Conservation (phyloP, 2,329 filamentous ascomycete genomes). For the Cladosporium phlei region DNA sequence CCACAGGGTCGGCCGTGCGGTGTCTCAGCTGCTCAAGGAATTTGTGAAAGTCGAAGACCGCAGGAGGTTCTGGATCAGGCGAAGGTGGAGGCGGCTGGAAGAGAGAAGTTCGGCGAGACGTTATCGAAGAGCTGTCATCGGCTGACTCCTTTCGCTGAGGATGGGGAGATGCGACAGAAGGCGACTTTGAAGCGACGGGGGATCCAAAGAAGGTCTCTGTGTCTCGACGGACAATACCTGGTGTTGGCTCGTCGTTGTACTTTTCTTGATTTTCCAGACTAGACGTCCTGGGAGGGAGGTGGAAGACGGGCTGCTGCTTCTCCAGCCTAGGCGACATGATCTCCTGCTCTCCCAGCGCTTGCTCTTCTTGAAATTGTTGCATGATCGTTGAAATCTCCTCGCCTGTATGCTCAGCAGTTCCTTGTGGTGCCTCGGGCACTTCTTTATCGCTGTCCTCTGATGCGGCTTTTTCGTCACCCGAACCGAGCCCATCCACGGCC, state of each 20-base stretch:
- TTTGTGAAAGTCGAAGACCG: slow-evolving; percentile 95
- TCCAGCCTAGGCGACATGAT: slow-evolving; percentile 89
- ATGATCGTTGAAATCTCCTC: slow-evolving; percentile 96
- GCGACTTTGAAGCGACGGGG: not conserved
- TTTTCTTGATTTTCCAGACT: slow-evolving; percentile 64
- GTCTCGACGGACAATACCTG: slow-evolving; percentile 1
- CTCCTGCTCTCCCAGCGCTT: slow-evolving; percentile 63
- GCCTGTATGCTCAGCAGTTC: slow-evolving; percentile 38
- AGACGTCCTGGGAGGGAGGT: slow-evolving; percentile 74
- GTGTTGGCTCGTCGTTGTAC: slow-evolving; percentile 13
- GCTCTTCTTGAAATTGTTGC: slow-evolving; percentile 82
- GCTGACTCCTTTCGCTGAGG: slow-evolving; percentile 1
- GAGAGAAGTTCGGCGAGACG: slow-evolving; percentile 35
- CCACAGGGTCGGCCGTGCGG: slow-evolving; percentile 95
- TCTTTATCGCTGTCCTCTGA: slow-evolving; percentile 25
- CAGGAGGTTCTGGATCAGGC: slow-evolving; percentile 64
- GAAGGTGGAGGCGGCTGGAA: slow-evolving; percentile 54
- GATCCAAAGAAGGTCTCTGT: slow-evolving; percentile 12
- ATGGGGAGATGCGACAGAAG: not conserved
- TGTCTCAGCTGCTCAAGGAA: slow-evolving; percentile 95
- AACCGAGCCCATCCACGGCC: slow-evolving; percentile 13
- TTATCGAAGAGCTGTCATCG: slow-evolving; percentile 9
- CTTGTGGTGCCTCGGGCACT: slow-evolving; percentile 47
- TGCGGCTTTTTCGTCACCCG: slow-evolving; percentile 30
- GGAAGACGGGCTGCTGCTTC: slow-evolving; percentile 73